These are phyloP conservation scores for Dianthus caryophyllus DNA, from an alignment of 148 eudicot species.

Conservation along the genomic window DNA sequence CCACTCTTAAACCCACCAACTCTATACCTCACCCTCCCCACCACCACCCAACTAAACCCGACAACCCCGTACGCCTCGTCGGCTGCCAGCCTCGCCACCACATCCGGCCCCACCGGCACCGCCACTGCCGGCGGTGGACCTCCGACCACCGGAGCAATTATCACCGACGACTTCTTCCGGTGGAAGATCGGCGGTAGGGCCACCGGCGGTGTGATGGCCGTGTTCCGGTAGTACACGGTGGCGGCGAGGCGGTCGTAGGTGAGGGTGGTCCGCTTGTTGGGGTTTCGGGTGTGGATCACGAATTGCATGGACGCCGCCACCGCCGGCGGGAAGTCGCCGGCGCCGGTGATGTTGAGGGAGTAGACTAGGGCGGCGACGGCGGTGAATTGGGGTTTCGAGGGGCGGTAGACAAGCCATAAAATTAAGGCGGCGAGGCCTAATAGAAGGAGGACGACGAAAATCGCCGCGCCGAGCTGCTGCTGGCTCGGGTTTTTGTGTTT, in stretches of 20 bases:
- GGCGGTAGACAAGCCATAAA: conserved; percentile 67
- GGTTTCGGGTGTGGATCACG: conserved; percentile 54
- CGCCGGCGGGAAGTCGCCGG: no score
- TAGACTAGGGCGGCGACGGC: conserved; percentile 42
- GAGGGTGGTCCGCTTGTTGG: conserved; percentile 50
- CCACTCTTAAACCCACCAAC: conserved; percentile 50
- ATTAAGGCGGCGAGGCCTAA: conserved; percentile 43
- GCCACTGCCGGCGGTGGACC: conserved; percentile 26
- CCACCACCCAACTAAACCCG: conserved; percentile 55
- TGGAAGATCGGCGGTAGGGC: conserved; percentile 30
- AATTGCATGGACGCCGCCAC: conserved; percentile 59
- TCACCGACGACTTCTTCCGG: conserved; percentile 22
- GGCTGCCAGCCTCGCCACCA: conserved; percentile 31
- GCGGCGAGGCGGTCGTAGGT: conserved; percentile 58
- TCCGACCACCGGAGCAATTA: conserved; percentile 32
- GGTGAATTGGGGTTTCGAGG: conserved; percentile 54
- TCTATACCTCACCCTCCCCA: conserved; percentile 58
- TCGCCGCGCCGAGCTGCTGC: conserved; percentile 16
- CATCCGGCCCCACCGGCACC: conserved; percentile 27
- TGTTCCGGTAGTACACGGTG: conserved; percentile 48
- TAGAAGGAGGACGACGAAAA: conserved; percentile 34
- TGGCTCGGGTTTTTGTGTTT: neutral
- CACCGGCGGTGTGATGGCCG: conserved; percentile 51
- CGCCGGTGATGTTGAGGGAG: conserved; percentile 47
- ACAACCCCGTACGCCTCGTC: conserved; percentile 48